Conservation (phyloP, 345 rosid genomes). For the Eucalyptus globulus region DNA sequence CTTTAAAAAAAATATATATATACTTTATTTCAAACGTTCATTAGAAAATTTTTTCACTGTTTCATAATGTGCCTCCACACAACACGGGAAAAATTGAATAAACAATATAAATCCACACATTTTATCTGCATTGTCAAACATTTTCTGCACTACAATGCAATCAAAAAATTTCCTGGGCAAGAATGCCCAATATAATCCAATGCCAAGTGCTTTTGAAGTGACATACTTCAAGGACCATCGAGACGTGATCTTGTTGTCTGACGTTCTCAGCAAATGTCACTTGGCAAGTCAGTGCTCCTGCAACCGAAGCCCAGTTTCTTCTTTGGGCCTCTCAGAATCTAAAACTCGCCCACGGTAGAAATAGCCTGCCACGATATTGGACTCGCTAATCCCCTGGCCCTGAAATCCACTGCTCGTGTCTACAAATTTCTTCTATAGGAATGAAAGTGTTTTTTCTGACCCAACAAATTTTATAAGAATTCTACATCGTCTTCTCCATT, state of each 20-base stretch:
- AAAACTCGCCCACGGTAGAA: background rate
- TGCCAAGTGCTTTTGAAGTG: background rate
- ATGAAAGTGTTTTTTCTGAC: background rate
- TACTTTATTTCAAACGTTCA: rapidly evolving
- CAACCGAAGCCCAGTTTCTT: background rate
- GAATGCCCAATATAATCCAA: background rate
- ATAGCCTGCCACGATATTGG: background rate
- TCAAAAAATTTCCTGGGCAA: background rate
- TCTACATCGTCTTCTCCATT: background rate
- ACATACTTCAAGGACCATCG: background rate
- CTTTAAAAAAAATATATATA: too few species aligned
- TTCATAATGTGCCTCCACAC: background rate
- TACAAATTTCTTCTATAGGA: background rate
- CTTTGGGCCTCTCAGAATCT: background rate
- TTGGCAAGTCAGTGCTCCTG: background rate
- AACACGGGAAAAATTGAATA: background rate
- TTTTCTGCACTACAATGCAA: background rate
- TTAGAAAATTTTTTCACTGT: rapidly evolving
- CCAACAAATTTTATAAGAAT: background rate
- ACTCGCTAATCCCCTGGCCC: background rate
- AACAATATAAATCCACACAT: background rate
- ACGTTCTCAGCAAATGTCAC: background rate
- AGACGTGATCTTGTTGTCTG: background rate
- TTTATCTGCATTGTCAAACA: background rate
- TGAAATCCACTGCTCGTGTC: background rate